Base-by-base conservation (phyloP, 495 filamentous ascomycete species). In the Xylaria scruposa region DNA sequence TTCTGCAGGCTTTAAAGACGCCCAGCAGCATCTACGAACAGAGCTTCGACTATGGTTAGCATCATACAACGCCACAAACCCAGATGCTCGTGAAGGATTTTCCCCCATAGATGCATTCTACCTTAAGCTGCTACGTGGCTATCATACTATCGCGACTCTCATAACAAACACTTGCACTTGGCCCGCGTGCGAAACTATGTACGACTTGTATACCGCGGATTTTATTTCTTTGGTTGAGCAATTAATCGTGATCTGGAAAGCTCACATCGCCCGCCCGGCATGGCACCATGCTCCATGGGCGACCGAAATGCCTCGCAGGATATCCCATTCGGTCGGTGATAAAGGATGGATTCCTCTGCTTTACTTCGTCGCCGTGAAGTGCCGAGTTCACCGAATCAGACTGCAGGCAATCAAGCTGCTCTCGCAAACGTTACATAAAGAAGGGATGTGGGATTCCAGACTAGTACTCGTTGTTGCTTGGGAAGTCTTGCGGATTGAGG, bases 321-420 rank as follows among this genome's bases (percentile, higher is more conserved):
- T 79, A 72, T 73, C 71, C n/a, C 75, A 76, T 31, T 83, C 82
- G 31, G 81, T 82, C 36, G 73, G 81, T 10, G 86, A 89, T 71
- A 79, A 83, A 33, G 85, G 87, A 17, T 85, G 82, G 65, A 85
- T 88, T 9, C 80, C 84, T 10, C 85, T 86, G 0, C 72, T 90
- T 6, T 90, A 87, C 70, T 88, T 81, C 75, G 81, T 83, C 0
- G 86, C 85, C 1, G 68, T 87, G n/a, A 88, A 89, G 71, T 91
- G 88, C 67, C 87, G 87, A n/a, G 79, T 84, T n/a, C 81, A 74
- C 21, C 73, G 72, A 1, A 77, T 89, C 38, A 75, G 88, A 51
- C 73, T 76, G 4, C 77, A 83, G 8, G 87, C 87, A 0, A 75
- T 89, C 19, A 36, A 64, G 17, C 71, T 86, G 12, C 72, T 91